A percentile compares a stretch with the other conserved stretches of the same genome.
phyloP scores from a whole-genome alignment of 148 eudicot species.

The Persicaria maculosa region DNA sequence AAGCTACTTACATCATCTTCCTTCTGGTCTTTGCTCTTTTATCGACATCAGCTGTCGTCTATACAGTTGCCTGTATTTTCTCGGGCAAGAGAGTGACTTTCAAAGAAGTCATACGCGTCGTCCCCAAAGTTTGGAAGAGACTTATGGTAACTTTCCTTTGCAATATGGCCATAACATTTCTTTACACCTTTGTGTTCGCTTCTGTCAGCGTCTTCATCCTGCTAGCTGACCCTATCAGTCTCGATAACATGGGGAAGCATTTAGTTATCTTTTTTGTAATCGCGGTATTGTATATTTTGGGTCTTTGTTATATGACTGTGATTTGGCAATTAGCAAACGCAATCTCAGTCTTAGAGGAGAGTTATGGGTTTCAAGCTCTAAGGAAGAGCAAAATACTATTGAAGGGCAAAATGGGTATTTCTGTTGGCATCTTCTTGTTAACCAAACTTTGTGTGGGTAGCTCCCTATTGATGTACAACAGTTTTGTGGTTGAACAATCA shows the following conservation, averaged over 20 bases:
- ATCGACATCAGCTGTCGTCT: conserved; percentile 37
- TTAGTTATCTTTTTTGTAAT: neutral
- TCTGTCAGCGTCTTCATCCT: neutral
- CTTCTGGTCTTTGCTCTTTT: conserved; percentile 31
- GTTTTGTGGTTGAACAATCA: conserved; percentile 10
- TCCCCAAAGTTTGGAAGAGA: conserved; percentile 42
- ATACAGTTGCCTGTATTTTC: conserved; percentile 36
- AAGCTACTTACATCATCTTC: conserved; percentile 20
- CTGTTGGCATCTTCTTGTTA: neutral
- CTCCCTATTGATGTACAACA: neutral
- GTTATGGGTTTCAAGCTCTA: conserved; percentile 8
- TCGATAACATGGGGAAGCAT: neutral
- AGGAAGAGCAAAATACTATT: conserved; percentile 6
- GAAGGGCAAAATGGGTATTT: conserved; percentile 12
- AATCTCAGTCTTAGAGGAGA: conserved; percentile 8
- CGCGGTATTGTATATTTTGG: neutral
- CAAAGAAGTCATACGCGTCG: conserved; percentile 24
- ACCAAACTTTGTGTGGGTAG: conserved; percentile 1
- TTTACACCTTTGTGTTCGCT: conserved; percentile 16
- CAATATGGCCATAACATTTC: conserved; percentile 21
- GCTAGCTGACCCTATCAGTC: conserved; percentile 12
- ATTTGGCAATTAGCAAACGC: conserved; percentile 11
- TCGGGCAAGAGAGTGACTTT: conserved; percentile 26
- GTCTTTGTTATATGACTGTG: conserved; percentile 5
- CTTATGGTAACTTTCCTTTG: conserved; percentile 39